Percentiles rank a stretch among this genome's conserved stretches.
These are phyloP conservation scores for Rubroboletus satanas DNA, from an alignment of 768 basidiomycete species.

Conservation along the genomic window DNA sequence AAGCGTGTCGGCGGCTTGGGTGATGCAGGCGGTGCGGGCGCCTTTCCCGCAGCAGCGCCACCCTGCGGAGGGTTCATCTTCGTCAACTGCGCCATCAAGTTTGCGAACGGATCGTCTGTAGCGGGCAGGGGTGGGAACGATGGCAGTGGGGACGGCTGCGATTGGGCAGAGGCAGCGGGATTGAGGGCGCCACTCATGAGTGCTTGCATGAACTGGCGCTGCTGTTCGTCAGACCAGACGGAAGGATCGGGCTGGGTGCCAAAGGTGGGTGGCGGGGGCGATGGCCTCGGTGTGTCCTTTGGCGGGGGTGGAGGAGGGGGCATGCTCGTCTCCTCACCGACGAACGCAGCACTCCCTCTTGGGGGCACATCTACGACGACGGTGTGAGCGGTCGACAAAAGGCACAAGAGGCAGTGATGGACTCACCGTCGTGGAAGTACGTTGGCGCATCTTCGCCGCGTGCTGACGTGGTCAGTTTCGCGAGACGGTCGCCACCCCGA, in stretches of 20 bases:
- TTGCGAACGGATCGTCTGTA: conserved; percentile 45
- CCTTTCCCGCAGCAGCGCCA: conserved; percentile 24
- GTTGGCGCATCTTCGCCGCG: conserved; percentile 64
- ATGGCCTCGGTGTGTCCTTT: conserved; percentile 25
- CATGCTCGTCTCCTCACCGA: conserved; percentile 35
- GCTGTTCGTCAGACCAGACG: conserved; percentile 66
- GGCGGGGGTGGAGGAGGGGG: conserved; percentile 24
- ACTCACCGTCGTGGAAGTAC: conserved; percentile 47
- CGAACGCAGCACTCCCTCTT: conserved; percentile 27
- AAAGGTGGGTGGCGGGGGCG: conserved; percentile 22
- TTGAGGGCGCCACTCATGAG: conserved; percentile 43
- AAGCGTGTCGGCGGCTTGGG: conserved; percentile 41
- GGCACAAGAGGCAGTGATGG: neutral
- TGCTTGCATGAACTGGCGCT: conserved; percentile 64
- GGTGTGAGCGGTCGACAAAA: neutral
- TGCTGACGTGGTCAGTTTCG: conserved; percentile 72
- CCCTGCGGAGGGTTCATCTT: conserved; percentile 25
- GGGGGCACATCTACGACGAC: conserved; percentile 8
- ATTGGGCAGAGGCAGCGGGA: conserved; percentile 22
- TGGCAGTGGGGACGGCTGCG: conserved; percentile 3
- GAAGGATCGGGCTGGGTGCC: conserved; percentile 45
- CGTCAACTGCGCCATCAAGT: conserved; percentile 35
- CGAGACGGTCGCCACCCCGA: conserved; percentile 68
- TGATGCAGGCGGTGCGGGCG: conserved; percentile 17
- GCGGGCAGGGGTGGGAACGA: conserved; percentile 3